Conservation (phyloP, 202 grass and related monocot species). For the Carex arenaria region DNA sequence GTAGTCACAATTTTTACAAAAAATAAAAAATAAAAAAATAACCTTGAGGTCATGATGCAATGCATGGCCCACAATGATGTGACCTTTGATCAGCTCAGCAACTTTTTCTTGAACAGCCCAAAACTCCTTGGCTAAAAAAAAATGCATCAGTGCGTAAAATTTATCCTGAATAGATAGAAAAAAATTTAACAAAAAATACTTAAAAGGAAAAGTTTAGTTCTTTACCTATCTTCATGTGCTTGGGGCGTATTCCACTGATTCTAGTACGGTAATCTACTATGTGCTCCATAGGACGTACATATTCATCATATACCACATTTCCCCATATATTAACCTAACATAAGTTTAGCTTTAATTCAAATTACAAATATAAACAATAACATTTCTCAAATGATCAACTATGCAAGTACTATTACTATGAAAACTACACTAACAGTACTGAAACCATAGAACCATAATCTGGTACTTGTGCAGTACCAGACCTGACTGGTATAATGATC, state of each 20-base stretch:
- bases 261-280: slow-evolving; percentile 79
- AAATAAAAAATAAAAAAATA: neutral
- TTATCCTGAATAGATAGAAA: neutral
- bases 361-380: neutral
- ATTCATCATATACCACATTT: slow-evolving; percentile 75
- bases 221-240: slow-evolving; percentile 87
- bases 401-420: neutral
- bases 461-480: neutral
- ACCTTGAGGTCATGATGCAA: slow-evolving; percentile 98
- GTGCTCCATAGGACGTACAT: slow-evolving; percentile 58
- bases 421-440: neutral
- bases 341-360: neutral
- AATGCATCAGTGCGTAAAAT: neutral
- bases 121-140: slow-evolving; percentile 73
- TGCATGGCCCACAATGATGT: slow-evolving; percentile 80
- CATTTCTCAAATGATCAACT: neutral
- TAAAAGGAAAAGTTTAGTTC: neutral
- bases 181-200: neutral
- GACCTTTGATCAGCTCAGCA: slow-evolving; percentile 77
- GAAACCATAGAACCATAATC: neutral
- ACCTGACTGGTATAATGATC: neutral
- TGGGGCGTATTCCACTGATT: slow-evolving; percentile 92
- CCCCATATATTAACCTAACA: slow-evolving; percentile 81
- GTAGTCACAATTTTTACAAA: neutral
- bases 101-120: slow-evolving; percentile 62